phyloP scores from a whole-genome alignment of 257 asterid species.

The Cruciata laevipes region DNA sequence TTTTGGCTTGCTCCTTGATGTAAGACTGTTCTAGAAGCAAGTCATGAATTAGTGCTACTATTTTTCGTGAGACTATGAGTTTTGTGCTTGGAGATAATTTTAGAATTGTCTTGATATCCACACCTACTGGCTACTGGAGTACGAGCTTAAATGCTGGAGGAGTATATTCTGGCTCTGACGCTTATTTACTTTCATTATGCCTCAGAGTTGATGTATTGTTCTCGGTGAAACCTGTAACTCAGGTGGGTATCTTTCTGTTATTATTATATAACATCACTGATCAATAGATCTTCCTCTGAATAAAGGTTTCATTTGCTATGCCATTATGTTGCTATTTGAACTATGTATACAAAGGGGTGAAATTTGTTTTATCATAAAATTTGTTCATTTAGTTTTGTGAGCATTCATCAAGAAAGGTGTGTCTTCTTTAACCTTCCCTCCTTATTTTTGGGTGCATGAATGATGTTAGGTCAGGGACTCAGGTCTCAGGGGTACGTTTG shows the following conservation, averaged over 20 bases:
- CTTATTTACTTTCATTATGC: background rate
- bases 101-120: background rate
- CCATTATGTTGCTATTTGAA: background rate
- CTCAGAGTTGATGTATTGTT: background rate
- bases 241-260: background rate
- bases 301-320: background rate
- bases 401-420: too few relatives aligned
- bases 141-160: background rate
- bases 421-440: too few relatives aligned
- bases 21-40: background rate
- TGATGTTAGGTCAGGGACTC: too few relatives aligned
- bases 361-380: too few relatives aligned
- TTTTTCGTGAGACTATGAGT: background rate
- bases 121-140: background rate
- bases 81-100: background rate
- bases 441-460: too few relatives aligned
- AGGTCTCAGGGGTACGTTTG: too few relatives aligned
- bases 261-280: background rate
- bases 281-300: background rate
- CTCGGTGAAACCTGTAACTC: background rate
- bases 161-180: background rate
- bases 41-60: background rate
- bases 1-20: background rate
- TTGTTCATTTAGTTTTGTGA: too few relatives aligned
- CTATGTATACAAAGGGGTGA: too few relatives aligned